phyloP scores from a whole-genome alignment of 352 stramenopile genomes.

The Phytophthora cactorum region DNA sequence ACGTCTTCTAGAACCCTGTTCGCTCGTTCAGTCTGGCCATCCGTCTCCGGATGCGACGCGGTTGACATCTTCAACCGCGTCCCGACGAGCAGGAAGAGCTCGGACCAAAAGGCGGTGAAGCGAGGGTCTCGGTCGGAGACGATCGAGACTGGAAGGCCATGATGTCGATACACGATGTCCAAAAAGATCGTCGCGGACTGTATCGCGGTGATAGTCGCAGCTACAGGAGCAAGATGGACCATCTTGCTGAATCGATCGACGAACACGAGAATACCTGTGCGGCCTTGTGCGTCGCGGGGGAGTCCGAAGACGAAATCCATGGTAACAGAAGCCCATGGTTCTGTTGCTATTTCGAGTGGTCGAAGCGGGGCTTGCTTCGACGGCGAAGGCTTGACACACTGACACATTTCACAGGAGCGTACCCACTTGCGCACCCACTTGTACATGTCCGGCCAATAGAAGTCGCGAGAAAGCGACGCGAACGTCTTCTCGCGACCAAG shows the following conservation, averaged over 20 bases:
- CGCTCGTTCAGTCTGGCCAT: not conserved
- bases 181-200: constrained; percentile 32
- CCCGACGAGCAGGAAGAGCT: constrained; percentile 11
- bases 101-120: constrained; percentile 19
- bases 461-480: constrained; percentile 16
- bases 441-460: constrained; percentile 36
- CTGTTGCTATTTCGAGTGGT: constrained; percentile 3
- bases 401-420: constrained; percentile 20
- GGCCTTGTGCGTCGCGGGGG: constrained; percentile 1
- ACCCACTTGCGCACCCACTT: constrained; percentile 42
- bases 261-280: not conserved
- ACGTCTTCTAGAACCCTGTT: not conserved
- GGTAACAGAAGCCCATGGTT: constrained; percentile 11
- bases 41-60: constrained; percentile 2
- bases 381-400: not conserved
- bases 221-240: constrained; percentile 19
- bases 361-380: constrained; percentile 14
- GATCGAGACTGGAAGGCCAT: constrained; percentile 11
- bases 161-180: constrained; percentile 19
- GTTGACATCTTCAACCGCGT: not conserved
- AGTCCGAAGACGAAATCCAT: constrained; percentile 39
- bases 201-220: constrained; percentile 8
- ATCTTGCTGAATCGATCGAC: constrained; percentile 45
- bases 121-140: constrained; percentile 1
- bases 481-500: constrained; percentile 38